phyloP scores from a whole-genome alignment of 1,139 yeast genomes.

The Groenewaldozyma auringiensis region DNA sequence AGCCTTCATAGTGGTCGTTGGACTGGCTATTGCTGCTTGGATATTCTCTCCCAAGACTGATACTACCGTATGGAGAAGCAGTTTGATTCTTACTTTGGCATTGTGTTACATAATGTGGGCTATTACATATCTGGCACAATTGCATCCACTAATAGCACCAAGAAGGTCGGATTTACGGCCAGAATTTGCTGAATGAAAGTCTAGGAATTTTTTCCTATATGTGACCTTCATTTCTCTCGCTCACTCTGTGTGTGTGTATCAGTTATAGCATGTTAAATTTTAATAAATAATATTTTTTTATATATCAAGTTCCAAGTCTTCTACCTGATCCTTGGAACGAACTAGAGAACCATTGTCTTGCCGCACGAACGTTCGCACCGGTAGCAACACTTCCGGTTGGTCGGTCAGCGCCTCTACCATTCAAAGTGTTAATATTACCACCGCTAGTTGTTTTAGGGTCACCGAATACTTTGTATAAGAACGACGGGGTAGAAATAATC shows the following conservation, averaged over 20 bases:
- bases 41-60: constrained; percentile 53
- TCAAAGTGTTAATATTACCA: background rate
- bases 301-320: constrained; percentile 3
- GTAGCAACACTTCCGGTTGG: background rate
- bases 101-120: constrained; percentile 96
- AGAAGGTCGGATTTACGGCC: constrained; percentile 65
- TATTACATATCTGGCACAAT: constrained; percentile 69
- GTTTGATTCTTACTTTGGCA: constrained; percentile 69
- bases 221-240: no score
- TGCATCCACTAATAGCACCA: constrained; percentile 71
- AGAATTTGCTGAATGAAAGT: constrained; percentile 38
- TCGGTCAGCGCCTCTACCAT: background rate
- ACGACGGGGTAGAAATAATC: constrained; percentile 7
- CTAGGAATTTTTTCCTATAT: no score
- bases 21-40: constrained; percentile 57
- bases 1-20: constrained; percentile 54
- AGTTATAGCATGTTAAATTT: no score
- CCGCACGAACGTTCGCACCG: background rate
- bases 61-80: constrained; percentile 76
- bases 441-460: background rate
- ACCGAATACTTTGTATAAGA: background rate
- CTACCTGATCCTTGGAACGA: constrained; percentile 3
- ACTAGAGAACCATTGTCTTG: background rate
- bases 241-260: no score
- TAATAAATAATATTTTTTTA: background rate